Percentiles rank a stretch among this genome's conserved stretches.
phyloP scores from a whole-genome alignment of 2,329 filamentous ascomycete species.

The Albophoma yamanashiensis region DNA sequence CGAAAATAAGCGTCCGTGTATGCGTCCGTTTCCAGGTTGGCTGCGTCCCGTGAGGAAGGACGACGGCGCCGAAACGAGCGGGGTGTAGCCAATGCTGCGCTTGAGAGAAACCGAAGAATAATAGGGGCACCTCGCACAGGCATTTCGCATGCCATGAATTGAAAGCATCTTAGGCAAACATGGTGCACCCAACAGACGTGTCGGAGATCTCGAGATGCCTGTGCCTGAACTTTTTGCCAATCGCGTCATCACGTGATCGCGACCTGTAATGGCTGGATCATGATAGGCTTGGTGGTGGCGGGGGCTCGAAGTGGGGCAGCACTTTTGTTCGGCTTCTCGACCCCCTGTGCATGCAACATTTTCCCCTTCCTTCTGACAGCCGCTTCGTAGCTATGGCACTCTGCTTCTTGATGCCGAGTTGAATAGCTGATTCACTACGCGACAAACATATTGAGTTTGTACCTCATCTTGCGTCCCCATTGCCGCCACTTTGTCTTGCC shows the following conservation, averaged over 20 bases:
- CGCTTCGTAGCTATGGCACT: background rate
- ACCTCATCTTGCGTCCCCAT: background rate
- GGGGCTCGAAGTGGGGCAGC: background rate
- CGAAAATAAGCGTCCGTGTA: conserved; percentile 18
- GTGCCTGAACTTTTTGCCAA: conserved; percentile 12
- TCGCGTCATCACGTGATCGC: conserved; percentile 18
- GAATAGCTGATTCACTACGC: background rate
- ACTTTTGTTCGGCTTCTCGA: background rate
- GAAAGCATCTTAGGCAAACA: conserved; percentile 20
- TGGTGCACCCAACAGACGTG: conserved; percentile 7
- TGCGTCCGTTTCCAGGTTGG: background rate
- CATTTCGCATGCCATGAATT: conserved; percentile 20
- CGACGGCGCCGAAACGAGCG: background rate
- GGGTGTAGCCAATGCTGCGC: conserved; percentile 4
- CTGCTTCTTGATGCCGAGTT: background rate
- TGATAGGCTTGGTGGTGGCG: conserved; percentile 4
- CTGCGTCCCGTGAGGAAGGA: background rate
- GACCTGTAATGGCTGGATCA: conserved; percentile 4
- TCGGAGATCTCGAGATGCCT: conserved; percentile 2
- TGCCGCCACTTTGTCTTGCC: background rate
- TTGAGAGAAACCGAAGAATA: conserved; percentile 6
- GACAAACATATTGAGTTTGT: background rate
- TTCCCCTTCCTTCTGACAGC: background rate
- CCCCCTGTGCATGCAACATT: too few species aligned
- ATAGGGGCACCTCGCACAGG: conserved; percentile 17